phyloP scores from a whole-genome alignment of 805 yeast species.

The Candida nitratophila region DNA sequence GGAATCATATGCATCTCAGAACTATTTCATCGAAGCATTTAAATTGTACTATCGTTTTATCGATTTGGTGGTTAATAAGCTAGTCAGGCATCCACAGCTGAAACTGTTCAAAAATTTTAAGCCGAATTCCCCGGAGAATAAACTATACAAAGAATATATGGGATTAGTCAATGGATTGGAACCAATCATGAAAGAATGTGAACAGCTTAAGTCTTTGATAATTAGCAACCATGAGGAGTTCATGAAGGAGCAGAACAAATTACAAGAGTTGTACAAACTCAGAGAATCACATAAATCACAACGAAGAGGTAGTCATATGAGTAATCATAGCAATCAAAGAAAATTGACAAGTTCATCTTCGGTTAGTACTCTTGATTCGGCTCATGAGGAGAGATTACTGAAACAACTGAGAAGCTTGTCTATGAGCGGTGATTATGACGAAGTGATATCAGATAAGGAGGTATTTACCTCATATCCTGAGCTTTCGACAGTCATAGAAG shows the following conservation, averaged over 20 bases:
- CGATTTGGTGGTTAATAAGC: slow-evolving; percentile 43
- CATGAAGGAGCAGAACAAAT: slow-evolving; percentile 12
- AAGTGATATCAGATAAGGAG: not conserved
- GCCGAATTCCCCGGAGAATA: slow-evolving; percentile 14
- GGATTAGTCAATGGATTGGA: slow-evolving; percentile 15
- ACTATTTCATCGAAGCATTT: slow-evolving; percentile 43
- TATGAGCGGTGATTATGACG: slow-evolving; percentile 1
- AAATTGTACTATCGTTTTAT: slow-evolving; percentile 51
- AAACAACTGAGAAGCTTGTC: slow-evolving; percentile 2
- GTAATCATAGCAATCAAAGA: not conserved
- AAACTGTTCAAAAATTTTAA: slow-evolving; percentile 15
- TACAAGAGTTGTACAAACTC: slow-evolving; percentile 3
- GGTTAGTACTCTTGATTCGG: not conserved
- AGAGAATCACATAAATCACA: not conserved
- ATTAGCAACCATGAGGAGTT: slow-evolving; percentile 19
- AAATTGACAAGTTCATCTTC: not conserved
- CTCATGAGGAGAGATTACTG: slow-evolving; percentile 3
- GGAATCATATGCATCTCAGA: slow-evolving; percentile 34
- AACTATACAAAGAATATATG: slow-evolving; percentile 19
- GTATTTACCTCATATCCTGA: slow-evolving; percentile 12
- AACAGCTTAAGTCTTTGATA: slow-evolving; percentile 18
- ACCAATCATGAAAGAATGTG: slow-evolving; percentile 25
- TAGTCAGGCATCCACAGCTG: slow-evolving; percentile 40
- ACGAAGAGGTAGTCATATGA: not conserved
- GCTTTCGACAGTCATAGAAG: slow-evolving; percentile 5